Conservation (phyloP, 2,329 filamentous ascomycete genomes). For the Epichloe scottii region DNA sequence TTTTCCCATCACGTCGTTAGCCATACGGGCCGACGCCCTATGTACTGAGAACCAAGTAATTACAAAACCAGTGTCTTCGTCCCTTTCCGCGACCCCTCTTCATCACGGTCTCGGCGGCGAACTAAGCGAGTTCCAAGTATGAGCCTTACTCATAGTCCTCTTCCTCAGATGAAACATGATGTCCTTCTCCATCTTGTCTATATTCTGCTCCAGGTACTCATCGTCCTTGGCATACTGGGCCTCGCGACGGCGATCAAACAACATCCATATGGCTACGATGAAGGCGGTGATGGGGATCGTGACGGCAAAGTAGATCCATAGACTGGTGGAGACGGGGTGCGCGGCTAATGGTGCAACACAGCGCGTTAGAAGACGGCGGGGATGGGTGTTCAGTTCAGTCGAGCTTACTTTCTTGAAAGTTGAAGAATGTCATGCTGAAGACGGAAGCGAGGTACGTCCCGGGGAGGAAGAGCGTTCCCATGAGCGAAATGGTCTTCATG, state of each 20-base stretch:
- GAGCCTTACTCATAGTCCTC: constrained; percentile 42
- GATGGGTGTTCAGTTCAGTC: background rate
- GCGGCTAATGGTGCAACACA: constrained; percentile 12
- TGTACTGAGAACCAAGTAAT: background rate
- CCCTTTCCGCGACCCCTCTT: background rate
- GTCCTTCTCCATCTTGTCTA: constrained; percentile 42
- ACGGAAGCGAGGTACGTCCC: constrained; percentile 50
- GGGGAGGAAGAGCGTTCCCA: constrained; percentile 51
- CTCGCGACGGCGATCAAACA: constrained; percentile 39
- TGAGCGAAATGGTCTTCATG: constrained; percentile 53
- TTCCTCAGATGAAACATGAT: constrained; percentile 44
- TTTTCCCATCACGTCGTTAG: background rate
- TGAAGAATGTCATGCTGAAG: constrained; percentile 56
- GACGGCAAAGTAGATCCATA: constrained; percentile 54
- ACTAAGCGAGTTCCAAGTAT: constrained; percentile 37
- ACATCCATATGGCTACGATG: constrained; percentile 43
- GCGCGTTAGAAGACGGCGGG: background rate
- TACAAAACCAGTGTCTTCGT: too few relatives aligned
- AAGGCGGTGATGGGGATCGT: constrained; percentile 43
- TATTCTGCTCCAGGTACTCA: constrained; percentile 38
- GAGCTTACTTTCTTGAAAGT: constrained; percentile 37
- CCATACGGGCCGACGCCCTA: background rate
- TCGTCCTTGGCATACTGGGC: constrained; percentile 36
- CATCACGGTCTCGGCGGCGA: constrained; percentile 13
- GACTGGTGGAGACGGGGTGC: constrained; percentile 32